Conservation (phyloP, 306 rosid species). For the Dalbergia oliveri region DNA sequence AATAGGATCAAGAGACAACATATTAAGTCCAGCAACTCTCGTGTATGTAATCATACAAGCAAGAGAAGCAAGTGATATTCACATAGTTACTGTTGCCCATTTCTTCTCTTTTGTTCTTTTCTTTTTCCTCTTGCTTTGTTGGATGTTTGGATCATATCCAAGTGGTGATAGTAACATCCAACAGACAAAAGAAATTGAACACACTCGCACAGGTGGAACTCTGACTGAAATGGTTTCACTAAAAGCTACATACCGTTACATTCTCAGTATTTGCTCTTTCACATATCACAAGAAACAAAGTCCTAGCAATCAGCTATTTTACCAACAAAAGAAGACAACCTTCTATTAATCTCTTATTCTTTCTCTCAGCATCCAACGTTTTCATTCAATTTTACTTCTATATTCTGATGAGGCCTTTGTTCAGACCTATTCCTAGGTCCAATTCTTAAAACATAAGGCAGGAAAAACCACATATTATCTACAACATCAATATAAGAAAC, state of each 20-base stretch:
- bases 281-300: slow-evolving; percentile 5
- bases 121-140: background rate
- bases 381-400: slow-evolving; percentile 14
- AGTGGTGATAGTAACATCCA: slow-evolving; percentile 13
- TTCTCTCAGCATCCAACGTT: slow-evolving; percentile 14
- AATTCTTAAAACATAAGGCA: slow-evolving; percentile 13
- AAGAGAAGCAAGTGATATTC: slow-evolving; percentile 28
- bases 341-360: slow-evolving; percentile 8
- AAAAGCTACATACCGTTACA: background rate
- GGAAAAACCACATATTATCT: background rate
- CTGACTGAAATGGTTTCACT: slow-evolving; percentile 1
- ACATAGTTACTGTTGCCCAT: slow-evolving; percentile 8
- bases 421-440: slow-evolving; percentile 19
- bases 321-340: slow-evolving; percentile 26
- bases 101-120: background rate
- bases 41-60: slow-evolving; percentile 13
- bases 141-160: slow-evolving; percentile 30
- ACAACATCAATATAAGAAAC: slow-evolving; percentile 2
- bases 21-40: slow-evolving; percentile 33
- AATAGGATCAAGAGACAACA: slow-evolving; percentile 4
- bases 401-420: background rate
- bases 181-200: background rate
- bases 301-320: slow-evolving; percentile 15
- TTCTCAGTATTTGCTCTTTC: slow-evolving; percentile 27
- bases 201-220: background rate